Percentiles rank a stretch among this genome's conserved stretches.
Conservation (phyloP, 208 protist genomes). For the Trypanosoma congolense region DNA sequence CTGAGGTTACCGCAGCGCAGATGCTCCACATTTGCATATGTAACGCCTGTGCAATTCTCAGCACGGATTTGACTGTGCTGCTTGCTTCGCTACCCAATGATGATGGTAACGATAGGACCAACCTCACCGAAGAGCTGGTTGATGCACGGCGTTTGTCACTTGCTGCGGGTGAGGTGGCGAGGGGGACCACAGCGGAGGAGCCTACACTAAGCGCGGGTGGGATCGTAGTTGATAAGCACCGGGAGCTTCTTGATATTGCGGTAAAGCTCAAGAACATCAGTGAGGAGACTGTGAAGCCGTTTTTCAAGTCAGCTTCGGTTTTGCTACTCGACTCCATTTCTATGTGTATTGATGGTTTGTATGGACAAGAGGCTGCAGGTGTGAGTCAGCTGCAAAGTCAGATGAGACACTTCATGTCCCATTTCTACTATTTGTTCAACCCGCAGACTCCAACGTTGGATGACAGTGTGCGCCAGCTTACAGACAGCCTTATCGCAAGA, state of each 20-base stretch:
- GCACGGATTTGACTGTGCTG: slow-evolving; percentile 42
- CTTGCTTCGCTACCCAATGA: slow-evolving; percentile 43
- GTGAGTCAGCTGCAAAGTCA: slow-evolving; percentile 28
- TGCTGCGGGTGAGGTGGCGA: not conserved
- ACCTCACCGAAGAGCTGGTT: not conserved
- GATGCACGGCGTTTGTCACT: slow-evolving; percentile 8
- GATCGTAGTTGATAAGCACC: slow-evolving; percentile 14
- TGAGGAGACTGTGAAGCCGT: slow-evolving; percentile 33
- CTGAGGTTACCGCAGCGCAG: slow-evolving; percentile 45
- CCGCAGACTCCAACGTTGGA: slow-evolving; percentile 22
- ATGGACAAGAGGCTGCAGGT: slow-evolving; percentile 15
- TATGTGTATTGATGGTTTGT: slow-evolving; percentile 17
- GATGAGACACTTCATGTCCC: slow-evolving; percentile 29
- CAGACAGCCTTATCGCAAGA: slow-evolving; percentile 26
- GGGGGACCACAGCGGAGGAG: not conserved
- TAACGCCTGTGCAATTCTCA: slow-evolving; percentile 58
- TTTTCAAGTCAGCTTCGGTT: slow-evolving; percentile 33
- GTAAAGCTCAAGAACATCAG: slow-evolving; percentile 27
- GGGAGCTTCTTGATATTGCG: slow-evolving; percentile 34
- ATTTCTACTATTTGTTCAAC: slow-evolving; percentile 35
- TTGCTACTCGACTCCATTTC: slow-evolving; percentile 34
- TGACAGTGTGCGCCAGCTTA: slow-evolving; percentile 15
- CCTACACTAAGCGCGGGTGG: not conserved
- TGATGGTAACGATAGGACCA: not conserved
- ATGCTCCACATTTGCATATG: slow-evolving; percentile 70